Evolutionary conservation across 75 land plant species (phyloP), one percentile per base, ranked within the genome.

Genomic region (Sequoiadendron giganteum): DNA sequence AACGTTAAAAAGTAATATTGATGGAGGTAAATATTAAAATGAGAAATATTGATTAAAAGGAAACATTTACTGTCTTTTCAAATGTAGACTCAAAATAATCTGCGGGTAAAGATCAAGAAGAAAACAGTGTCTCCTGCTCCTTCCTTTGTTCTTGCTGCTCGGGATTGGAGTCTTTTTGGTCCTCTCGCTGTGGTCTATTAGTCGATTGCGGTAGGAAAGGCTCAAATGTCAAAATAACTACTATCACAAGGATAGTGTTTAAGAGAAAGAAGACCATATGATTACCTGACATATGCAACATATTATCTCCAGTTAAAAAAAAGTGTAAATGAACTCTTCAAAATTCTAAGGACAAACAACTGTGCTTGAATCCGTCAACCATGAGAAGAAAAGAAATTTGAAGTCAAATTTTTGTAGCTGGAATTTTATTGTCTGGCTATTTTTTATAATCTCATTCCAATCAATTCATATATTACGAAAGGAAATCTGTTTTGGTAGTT

Each of bases 241-340:
- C 90, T 38, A 95, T 36, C 39, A 92, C 68, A 77, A 85, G 86
- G 68, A 93, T 49, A 72, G 87, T 39, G 38, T 90, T 91, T 83
- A 95, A 65, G 21, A 90, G 55, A 88, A 92, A 91, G 89, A 95
- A 95, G 47, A 95, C 93, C 88, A 95, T 91, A 8, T 93, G 93
- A 72, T 88, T 89, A 77, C 97, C 97, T 96, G 93, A 88, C 90
- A 49, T 84, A 32, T 19, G 47, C 45, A 79, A 39, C 25, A 79
- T 39, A 79, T 47, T 7, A 9, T 42, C 82, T 65, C 70, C 68
- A n/a, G 28, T 65, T 65, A 5, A 25, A 65, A 65, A 65, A 65
- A 65, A 5, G 54, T 13, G 82, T 40, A 40, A 79, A 16, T 76
- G 45, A 79, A 21, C 43, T 78, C 42, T 79, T 36, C 39, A 79